These are phyloP conservation scores for Dactylellina parvicollis DNA, from an alignment of 2,329 filamentous ascomycete genomes.

Conservation along the genomic window DNA sequence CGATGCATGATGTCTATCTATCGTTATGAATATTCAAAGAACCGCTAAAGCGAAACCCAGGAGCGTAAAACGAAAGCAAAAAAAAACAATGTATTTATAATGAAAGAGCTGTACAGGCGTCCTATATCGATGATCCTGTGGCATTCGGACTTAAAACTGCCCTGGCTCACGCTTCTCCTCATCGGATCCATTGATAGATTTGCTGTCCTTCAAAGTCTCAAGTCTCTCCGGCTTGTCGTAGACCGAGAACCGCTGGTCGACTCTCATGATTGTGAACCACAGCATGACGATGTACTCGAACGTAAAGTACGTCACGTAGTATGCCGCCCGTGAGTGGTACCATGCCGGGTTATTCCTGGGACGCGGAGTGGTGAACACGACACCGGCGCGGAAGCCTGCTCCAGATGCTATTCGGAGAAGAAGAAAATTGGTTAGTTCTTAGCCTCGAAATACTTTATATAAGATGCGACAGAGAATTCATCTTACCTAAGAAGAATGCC, in stretches of 20 bases:
- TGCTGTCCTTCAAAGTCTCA: conserved; percentile 42
- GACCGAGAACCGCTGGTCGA: conserved; percentile 79
- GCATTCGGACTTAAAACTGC: no score
- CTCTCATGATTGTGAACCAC: conserved; percentile 72
- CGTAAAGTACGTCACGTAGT: conserved; percentile 81
- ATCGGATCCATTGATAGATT: neutral
- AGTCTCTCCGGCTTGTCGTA: conserved; percentile 66
- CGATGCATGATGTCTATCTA: neutral
- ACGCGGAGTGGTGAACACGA: conserved; percentile 66
- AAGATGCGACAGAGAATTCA: neutral
- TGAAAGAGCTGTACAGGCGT: no score
- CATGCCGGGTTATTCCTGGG: conserved; percentile 70
- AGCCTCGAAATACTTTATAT: no score
- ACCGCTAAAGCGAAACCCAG: neutral
- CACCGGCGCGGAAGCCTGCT: conserved; percentile 74
- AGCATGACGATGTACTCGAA: conserved; percentile 77
- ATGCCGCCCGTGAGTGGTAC: conserved; percentile 76
- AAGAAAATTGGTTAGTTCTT: no score
- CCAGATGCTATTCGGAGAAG: conserved; percentile 66
- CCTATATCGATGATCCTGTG: no score
- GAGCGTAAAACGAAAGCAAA: neutral
- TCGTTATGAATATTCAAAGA: neutral
- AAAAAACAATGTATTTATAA: neutral
- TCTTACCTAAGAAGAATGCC: conserved; percentile 67
- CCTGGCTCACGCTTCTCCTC: conserved; percentile 3